Percentiles rank a stretch among this genome's conserved stretches.
phyloP scores from a whole-genome alignment of 2,329 filamentous ascomycete genomes.

The Aspergillus proliferans region DNA sequence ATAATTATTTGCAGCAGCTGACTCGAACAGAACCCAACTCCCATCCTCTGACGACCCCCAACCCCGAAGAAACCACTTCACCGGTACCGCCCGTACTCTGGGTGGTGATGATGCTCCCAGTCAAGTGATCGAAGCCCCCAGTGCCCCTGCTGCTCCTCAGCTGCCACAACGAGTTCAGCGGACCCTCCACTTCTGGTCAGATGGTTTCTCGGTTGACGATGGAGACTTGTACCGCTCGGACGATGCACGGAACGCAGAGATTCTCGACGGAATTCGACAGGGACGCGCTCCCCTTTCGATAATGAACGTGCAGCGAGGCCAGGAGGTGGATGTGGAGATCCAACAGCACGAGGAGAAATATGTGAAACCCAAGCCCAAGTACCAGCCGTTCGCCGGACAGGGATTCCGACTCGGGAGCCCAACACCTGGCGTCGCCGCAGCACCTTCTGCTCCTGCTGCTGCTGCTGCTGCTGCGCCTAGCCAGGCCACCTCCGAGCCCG shows the following conservation, averaged over 20 bases:
- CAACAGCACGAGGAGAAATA: constrained; percentile 61
- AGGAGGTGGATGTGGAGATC: constrained; percentile 60
- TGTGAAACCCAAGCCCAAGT: constrained; percentile 57
- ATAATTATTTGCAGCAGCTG: neutral
- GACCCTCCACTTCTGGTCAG: constrained; percentile 58
- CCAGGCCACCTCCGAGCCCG: constrained; percentile 17
- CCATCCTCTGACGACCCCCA: constrained; percentile 40
- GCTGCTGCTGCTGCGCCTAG: constrained; percentile 2
- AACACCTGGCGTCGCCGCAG: constrained; percentile 47
- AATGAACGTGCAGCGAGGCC: constrained; percentile 56
- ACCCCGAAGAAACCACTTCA: constrained; percentile 45
- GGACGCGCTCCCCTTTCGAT: constrained; percentile 58
- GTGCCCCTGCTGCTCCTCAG: constrained; percentile 30
- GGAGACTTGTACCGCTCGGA: constrained; percentile 58
- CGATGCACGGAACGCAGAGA: constrained; percentile 56
- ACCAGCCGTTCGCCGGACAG: constrained; percentile 55
- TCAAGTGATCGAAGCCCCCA: constrained; percentile 49
- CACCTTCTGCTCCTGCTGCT: constrained; percentile 25
- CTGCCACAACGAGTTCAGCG: constrained; percentile 49
- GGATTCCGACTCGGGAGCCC: constrained; percentile 60
- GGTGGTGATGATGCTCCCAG: constrained; percentile 60
- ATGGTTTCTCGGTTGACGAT: constrained; percentile 62
- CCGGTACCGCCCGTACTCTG: constrained; percentile 57
- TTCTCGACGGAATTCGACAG: constrained; percentile 57
- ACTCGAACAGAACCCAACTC: constrained; percentile 21